These are phyloP conservation scores for Phytophthora chlamydospora DNA, from an alignment of 352 stramenopile genomes.

Conservation along the genomic window DNA sequence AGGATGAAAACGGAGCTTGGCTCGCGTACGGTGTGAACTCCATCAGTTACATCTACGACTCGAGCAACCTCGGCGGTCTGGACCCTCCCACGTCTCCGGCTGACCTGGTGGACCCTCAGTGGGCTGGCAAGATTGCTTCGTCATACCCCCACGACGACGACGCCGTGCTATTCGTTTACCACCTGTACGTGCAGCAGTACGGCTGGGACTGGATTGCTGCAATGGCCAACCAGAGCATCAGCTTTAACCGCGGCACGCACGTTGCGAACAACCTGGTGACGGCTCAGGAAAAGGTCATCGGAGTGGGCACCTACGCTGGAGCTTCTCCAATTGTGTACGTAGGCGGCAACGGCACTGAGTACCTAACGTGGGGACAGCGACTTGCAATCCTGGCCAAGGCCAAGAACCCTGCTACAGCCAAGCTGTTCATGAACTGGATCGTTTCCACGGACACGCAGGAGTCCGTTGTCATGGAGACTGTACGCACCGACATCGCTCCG, in stretches of 20 bases:
- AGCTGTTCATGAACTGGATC: slow-evolving; percentile 35
- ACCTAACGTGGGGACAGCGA: slow-evolving; percentile 40
- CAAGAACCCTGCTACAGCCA: slow-evolving; percentile 21
- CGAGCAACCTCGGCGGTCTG: slow-evolving; percentile 20
- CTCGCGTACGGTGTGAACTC: slow-evolving; percentile 36
- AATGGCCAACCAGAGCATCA: slow-evolving; percentile 32
- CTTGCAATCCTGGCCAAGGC: slow-evolving; percentile 30
- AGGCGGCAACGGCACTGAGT: slow-evolving; percentile 26
- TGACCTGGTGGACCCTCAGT: slow-evolving; percentile 43
- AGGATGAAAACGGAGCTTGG: slow-evolving; percentile 35
- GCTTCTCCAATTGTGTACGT: slow-evolving; percentile 15
- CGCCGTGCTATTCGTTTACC: slow-evolving; percentile 47
- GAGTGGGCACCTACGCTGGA: slow-evolving; percentile 17
- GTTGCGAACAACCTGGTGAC: slow-evolving; percentile 14
- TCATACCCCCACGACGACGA: slow-evolving; percentile 57
- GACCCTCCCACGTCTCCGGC: slow-evolving; percentile 18
- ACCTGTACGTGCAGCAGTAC: slow-evolving; percentile 44
- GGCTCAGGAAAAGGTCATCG: slow-evolving; percentile 24
- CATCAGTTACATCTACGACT: slow-evolving; percentile 49
- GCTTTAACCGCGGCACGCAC: slow-evolving; percentile 25
- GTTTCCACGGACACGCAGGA: slow-evolving; percentile 29
- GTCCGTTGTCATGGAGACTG: slow-evolving; percentile 15
- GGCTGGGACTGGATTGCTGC: slow-evolving; percentile 36
- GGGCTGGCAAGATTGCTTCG: slow-evolving; percentile 46
- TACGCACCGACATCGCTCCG: slow-evolving; percentile 38